Conservation (phyloP, 179 eudicot genomes). For the Sideroxylon spinosum region DNA sequence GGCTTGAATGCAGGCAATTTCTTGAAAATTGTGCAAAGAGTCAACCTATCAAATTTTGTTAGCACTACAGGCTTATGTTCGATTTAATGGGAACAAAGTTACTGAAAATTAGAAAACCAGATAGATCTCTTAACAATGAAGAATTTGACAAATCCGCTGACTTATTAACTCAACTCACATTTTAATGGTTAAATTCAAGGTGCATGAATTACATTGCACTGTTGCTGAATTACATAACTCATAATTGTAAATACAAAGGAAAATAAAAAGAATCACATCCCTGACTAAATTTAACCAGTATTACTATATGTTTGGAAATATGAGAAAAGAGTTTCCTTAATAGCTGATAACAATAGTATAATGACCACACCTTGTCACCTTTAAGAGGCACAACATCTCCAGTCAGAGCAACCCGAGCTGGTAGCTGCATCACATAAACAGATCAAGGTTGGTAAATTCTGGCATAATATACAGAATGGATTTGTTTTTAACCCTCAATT, state of each 20-base stretch:
- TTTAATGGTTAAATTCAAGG: neutral
- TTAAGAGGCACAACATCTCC: slow-evolving; percentile 61
- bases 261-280: neutral
- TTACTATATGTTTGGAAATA: neutral
- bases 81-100: neutral
- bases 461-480: neutral
- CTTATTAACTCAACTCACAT: neutral
- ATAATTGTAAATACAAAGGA: too few relatives aligned
- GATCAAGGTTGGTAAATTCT: slow-evolving; percentile 9
- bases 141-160: neutral
- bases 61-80: neutral
- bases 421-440: slow-evolving; percentile 46
- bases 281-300: slow-evolving; percentile 3
- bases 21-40: neutral
- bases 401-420: slow-evolving; percentile 68
- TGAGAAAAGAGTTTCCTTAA: neutral
- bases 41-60: neutral
- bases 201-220: slow-evolving; percentile 3
- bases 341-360: neutral
- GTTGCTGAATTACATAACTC: neutral
- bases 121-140: neutral
- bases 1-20: slow-evolving; percentile 4
- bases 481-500: neutral
- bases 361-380: slow-evolving; percentile 57
- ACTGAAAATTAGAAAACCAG: neutral